Base-by-base conservation (phyloP, 495 filamentous ascomycete genomes). In the Astrocystis sublimbata region DNA sequence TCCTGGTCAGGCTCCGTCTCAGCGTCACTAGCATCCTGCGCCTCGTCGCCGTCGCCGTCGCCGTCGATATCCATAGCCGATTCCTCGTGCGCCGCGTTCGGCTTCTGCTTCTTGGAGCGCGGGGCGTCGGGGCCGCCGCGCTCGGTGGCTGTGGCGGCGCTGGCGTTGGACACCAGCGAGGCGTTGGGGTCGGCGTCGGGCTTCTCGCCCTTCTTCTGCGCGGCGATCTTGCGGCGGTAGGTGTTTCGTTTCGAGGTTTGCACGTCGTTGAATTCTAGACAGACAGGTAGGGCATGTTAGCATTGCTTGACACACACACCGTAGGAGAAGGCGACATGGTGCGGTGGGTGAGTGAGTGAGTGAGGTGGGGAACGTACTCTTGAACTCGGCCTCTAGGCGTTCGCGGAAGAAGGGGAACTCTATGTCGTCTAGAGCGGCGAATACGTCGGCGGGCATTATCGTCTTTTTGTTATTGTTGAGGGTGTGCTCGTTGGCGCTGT, bases 361-460 rank as follows among this genome's bases (percentile, higher is more conserved):
- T 40, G 12, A 13, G 10, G 41, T 35, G 15, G 46, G 13, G 30
- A 26, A 75, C 81, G 31, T 65, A 86, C 83, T 85, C n/a, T 77
- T 73, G 62, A 87, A 82, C 71, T 89, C 86, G 6, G 83, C 84
- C 67, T 88, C 83, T 5, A 88, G 68, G 7, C 84, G 75, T 21
- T 84, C 79, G 2, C 86, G 81, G 75, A 97, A 93, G 38, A 84
- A 84, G 21, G 87, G 88, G 66, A 92, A 92, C 76, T 98, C 94
- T 53, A 91, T 82, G 41, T 94, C 90, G 5, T 87, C 83, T 2
- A 98, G 77, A 1, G 92, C 93, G 28, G 84, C 84, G 67, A 97
- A 85, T 45, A 98, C 89, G 70, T 97, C 92, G 41, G 83, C 74
- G 1, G 93, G 92, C 64, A 85, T 86, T 62, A 98, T 89, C 10